phyloP scores from a whole-genome alignment of 805 yeast genomes.

The Nakazawaea sp. region DNA sequence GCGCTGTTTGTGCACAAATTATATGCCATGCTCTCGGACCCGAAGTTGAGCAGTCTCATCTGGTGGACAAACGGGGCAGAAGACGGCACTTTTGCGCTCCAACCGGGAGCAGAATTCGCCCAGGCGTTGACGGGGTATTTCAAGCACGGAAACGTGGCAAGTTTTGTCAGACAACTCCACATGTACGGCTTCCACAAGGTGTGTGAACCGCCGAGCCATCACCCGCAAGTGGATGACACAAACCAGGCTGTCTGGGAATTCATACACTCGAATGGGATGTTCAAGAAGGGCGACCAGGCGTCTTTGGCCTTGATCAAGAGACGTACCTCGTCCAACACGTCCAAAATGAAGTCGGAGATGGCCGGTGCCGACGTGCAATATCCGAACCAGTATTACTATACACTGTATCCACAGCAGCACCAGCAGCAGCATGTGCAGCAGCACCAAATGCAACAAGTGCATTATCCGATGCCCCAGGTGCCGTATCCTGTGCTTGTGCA shows the following conservation, averaged over 20 bases:
- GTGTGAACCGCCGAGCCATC: slow-evolving; percentile 30
- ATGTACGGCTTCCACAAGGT: slow-evolving; percentile 95
- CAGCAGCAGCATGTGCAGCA: slow-evolving; percentile 3
- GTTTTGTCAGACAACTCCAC: slow-evolving; percentile 89
- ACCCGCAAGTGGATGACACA: slow-evolving; percentile 7
- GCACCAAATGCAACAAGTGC: neutral
- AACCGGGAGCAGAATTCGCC: slow-evolving; percentile 59
- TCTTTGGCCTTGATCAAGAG: slow-evolving; percentile 40
- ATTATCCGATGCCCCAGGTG: neutral
- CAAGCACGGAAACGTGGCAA: slow-evolving; percentile 90
- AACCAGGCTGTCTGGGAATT: slow-evolving; percentile 45
- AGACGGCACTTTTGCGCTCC: slow-evolving; percentile 52
- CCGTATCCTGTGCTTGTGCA: neutral
- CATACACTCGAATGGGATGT: slow-evolving; percentile 44
- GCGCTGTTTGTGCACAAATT: slow-evolving; percentile 62
- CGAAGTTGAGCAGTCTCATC: slow-evolving; percentile 42
- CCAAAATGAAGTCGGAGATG: slow-evolving; percentile 7
- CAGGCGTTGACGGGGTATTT: slow-evolving; percentile 63
- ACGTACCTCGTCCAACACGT: slow-evolving; percentile 32
- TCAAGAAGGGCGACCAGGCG: slow-evolving; percentile 39
- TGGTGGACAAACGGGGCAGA: slow-evolving; percentile 53
- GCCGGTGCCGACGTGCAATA: neutral
- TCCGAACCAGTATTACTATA: neutral
- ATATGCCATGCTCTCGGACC: slow-evolving; percentile 56
- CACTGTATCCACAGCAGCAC: neutral